phyloP scores from a whole-genome alignment of 805 yeast genomes.

The Saccharomycopsis sp. region DNA sequence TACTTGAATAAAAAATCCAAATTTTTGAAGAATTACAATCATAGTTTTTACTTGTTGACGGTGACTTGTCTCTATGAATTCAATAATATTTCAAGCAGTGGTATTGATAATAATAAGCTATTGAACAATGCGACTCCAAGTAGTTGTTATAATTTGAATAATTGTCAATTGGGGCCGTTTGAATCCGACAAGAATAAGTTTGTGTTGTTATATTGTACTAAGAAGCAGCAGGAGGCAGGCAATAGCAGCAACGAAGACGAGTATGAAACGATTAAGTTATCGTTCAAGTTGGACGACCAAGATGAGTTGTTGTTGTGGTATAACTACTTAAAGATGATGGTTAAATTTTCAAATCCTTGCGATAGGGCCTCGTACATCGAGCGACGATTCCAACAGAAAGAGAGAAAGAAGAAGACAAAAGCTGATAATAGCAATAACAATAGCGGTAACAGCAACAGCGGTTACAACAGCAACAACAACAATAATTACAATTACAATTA shows the following conservation, averaged over 20 bases:
- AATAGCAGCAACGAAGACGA: not conserved
- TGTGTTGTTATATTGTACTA: conserved; percentile 4
- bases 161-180: conserved; percentile 11
- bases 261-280: conserved; percentile 7
- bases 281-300: conserved; percentile 15
- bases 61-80: conserved; percentile 65
- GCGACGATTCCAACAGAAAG: conserved; percentile 4
- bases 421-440: conserved; percentile 4
- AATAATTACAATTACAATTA: not conserved
- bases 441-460: conserved; percentile 1
- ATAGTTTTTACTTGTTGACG: conserved; percentile 61
- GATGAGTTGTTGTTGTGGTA: conserved; percentile 17
- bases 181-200: conserved; percentile 8
- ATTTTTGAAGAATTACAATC: conserved; percentile 50
- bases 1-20: conserved; percentile 54
- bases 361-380: conserved; percentile 18
- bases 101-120: conserved; percentile 21
- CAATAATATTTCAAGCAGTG: conserved; percentile 29
- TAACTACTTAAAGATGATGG: conserved; percentile 12
- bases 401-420: conserved; percentile 1
- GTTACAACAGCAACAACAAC: not conserved
- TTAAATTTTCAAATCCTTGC: conserved; percentile 10
- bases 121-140: conserved; percentile 13
- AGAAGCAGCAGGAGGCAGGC: conserved; percentile 1
- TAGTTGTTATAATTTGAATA: conserved; percentile 8